A percentile compares a stretch with the other conserved stretches of the same genome.
Conservation (phyloP, 1,284 basidiomycete genomes). For the Ganoderma resinaceum region DNA sequence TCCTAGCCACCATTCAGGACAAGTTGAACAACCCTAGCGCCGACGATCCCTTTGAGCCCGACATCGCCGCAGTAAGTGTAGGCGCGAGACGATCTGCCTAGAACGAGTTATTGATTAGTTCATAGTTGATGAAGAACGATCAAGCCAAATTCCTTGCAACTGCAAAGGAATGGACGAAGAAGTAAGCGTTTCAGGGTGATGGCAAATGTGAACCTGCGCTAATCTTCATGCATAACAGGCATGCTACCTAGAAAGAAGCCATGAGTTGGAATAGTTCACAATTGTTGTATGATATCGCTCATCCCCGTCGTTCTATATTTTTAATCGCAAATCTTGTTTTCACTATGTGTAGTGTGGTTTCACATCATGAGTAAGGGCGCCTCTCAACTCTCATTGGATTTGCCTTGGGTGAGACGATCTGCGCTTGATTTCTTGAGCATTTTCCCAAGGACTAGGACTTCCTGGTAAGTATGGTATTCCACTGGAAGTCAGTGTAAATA, state of each 20-base stretch:
- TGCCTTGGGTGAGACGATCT: no score
- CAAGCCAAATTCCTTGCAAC: constrained; percentile 71
- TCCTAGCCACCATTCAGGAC: constrained; percentile 81
- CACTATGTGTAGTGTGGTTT: no score
- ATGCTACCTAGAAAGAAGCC: constrained; percentile 1
- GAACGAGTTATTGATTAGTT: constrained; percentile 2
- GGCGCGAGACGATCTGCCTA: background rate
- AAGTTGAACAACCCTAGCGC: constrained; percentile 89
- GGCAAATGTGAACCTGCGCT: background rate
- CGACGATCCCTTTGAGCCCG: constrained; percentile 90
- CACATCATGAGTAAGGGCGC: background rate
- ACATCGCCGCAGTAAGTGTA: constrained; percentile 73
- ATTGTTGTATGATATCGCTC: background rate
- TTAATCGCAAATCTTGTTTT: background rate
- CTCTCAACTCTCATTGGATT: background rate
- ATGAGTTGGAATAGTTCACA: background rate
- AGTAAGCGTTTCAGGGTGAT: constrained; percentile 50
- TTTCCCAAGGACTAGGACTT: no score
- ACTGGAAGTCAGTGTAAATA: no score
- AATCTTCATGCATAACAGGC: background rate
- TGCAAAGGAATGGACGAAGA: constrained; percentile 85
- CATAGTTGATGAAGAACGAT: constrained; percentile 76
- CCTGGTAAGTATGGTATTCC: no score
- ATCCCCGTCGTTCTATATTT: background rate
- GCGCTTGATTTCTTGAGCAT: no score